Conservation (phyloP, 1,284 basidiomycete genomes). For the Cryptococcus maquisensis region DNA sequence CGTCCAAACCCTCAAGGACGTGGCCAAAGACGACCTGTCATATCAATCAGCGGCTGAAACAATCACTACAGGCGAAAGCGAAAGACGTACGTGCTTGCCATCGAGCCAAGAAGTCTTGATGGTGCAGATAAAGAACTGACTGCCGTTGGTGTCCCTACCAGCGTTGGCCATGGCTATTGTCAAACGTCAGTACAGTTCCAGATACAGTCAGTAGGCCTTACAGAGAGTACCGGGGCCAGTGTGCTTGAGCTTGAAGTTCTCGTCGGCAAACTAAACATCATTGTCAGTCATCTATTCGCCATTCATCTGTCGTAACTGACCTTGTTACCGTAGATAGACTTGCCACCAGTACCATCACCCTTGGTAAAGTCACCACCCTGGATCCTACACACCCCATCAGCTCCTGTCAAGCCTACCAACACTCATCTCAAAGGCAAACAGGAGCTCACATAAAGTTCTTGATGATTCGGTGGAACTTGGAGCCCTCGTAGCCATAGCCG, state of each 20-base stretch:
- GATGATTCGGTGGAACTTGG: slow-evolving; percentile 67
- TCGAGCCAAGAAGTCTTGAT: slow-evolving; percentile 64
- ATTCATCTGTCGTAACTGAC: slow-evolving; percentile 7
- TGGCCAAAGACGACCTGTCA: slow-evolving; percentile 81
- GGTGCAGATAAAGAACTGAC: slow-evolving; percentile 66
- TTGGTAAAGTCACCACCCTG: slow-evolving; percentile 69
- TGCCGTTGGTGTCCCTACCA: slow-evolving; percentile 50
- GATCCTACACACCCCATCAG: slow-evolving; percentile 48
- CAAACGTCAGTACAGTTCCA: slow-evolving; percentile 8
- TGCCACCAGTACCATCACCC: slow-evolving; percentile 62
- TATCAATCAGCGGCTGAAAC: neutral
- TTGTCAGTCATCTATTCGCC: slow-evolving; percentile 1
- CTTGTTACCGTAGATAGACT: slow-evolving; percentile 57
- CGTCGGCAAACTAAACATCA: slow-evolving; percentile 55
- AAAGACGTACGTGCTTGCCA: slow-evolving; percentile 44
- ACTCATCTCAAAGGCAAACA: neutral
- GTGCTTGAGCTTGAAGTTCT: slow-evolving; percentile 89
- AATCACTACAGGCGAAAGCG: neutral
- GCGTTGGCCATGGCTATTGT: slow-evolving; percentile 81
- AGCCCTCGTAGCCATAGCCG: slow-evolving; percentile 67
- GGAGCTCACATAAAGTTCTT: slow-evolving; percentile 60
- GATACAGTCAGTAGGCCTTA: slow-evolving; percentile 10
- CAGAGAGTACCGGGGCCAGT: slow-evolving; percentile 74
- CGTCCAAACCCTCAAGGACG: slow-evolving; percentile 83
- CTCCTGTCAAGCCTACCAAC: neutral